These are phyloP conservation scores for Annulohypoxylon bovei DNA, from an alignment of 495 filamentous ascomycete genomes.

Conservation along the genomic window DNA sequence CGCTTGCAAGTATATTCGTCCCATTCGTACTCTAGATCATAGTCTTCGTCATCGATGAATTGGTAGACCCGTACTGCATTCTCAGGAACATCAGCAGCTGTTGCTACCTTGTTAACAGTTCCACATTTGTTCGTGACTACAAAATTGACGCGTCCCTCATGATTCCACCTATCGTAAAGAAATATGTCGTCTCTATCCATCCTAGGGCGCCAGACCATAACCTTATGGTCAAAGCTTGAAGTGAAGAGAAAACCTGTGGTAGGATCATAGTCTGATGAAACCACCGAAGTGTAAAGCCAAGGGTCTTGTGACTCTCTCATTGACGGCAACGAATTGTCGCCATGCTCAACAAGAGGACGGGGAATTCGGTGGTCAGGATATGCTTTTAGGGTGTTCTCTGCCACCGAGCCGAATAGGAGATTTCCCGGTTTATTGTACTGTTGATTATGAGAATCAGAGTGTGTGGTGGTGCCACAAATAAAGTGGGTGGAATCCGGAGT, in stretches of 20 bases:
- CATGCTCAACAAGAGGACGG: slow-evolving; percentile 60
- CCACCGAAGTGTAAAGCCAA: slow-evolving; percentile 79
- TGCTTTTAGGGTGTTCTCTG: slow-evolving; percentile 64
- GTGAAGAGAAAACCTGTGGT: slow-evolving; percentile 71
- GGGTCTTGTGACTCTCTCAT: slow-evolving; percentile 73
- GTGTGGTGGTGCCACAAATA: slow-evolving; percentile 74
- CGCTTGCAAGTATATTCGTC: slow-evolving; percentile 58
- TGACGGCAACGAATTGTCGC: slow-evolving; percentile 63
- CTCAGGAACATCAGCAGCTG: slow-evolving; percentile 59
- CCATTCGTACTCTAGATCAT: slow-evolving; percentile 39
- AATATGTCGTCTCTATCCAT: slow-evolving; percentile 48
- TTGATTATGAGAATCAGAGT: slow-evolving; percentile 78
- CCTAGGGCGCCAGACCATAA: slow-evolving; percentile 77
- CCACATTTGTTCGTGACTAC: slow-evolving; percentile 67
- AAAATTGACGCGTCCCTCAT: slow-evolving; percentile 75
- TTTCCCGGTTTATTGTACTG: slow-evolving; percentile 87
- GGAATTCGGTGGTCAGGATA: slow-evolving; percentile 74
- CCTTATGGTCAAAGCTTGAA: slow-evolving; percentile 80
- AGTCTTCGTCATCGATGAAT: not conserved
- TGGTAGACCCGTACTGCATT: slow-evolving; percentile 62
- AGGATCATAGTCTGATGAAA: slow-evolving; percentile 75
- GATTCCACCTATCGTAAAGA: slow-evolving; percentile 63
- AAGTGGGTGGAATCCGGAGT: slow-evolving; percentile 57
- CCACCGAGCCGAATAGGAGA: slow-evolving; percentile 74
- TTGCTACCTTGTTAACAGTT: slow-evolving; percentile 56